phyloP scores from a whole-genome alignment of 2,329 filamentous ascomycete species.

The Xylaria sp. region DNA sequence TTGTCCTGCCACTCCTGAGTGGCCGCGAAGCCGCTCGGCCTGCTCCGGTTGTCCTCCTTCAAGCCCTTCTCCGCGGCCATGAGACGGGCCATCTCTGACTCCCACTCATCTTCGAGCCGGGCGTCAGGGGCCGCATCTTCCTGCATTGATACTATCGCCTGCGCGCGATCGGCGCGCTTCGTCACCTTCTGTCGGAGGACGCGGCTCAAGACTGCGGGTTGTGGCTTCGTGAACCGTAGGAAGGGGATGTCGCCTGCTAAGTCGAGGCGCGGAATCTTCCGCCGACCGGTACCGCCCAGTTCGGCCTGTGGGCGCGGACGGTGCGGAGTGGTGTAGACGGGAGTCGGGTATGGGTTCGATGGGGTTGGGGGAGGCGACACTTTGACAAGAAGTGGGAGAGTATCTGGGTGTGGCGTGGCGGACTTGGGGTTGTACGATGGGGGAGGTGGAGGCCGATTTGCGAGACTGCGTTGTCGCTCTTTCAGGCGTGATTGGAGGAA shows the following conservation, averaged over 20 bases:
- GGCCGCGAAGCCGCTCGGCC: not conserved
- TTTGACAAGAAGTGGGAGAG: conserved; percentile 50
- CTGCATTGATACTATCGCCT: conserved; percentile 46
- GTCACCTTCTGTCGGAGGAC: conserved; percentile 65
- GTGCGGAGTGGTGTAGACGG: conserved; percentile 59
- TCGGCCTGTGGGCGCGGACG: conserved; percentile 61
- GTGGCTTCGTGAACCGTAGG: conserved; percentile 73
- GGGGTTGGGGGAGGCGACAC: conserved; percentile 49
- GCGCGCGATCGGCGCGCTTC: conserved; percentile 57
- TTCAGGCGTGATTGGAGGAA: conserved; percentile 56
- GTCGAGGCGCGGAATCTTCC: conserved; percentile 69
- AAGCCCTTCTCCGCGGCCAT: conserved; percentile 12
- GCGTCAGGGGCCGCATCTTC: conserved; percentile 49
- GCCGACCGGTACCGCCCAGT: conserved; percentile 59
- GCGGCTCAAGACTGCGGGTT: conserved; percentile 68
- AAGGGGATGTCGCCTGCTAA: conserved; percentile 70
- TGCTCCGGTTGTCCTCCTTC: not conserved
- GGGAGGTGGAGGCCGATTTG: conserved; percentile 8
- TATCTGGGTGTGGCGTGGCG: conserved; percentile 39
- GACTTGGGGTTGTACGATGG: conserved; percentile 13
- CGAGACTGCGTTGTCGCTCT: conserved; percentile 43
- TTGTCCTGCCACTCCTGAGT: not conserved
- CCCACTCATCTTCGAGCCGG: conserved; percentile 57
- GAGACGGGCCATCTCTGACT: conserved; percentile 31
- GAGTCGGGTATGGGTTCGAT: conserved; percentile 50